Evolutionary conservation across 2,329 filamentous ascomycete species (phyloP), one percentile per base, ranked within the genome.

Genomic region (Fusarium newnesense): DNA sequence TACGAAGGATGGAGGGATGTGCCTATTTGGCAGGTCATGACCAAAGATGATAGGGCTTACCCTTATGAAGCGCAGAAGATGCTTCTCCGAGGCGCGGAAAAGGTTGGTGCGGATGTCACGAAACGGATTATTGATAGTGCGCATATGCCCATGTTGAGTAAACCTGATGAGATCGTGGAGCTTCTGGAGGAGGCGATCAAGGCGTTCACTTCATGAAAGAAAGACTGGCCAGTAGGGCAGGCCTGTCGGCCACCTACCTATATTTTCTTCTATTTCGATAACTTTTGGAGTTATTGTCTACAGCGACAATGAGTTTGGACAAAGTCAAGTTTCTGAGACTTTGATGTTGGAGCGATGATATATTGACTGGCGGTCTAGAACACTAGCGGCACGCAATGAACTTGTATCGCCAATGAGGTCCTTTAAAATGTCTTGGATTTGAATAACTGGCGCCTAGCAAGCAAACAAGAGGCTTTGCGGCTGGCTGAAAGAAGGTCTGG

Each of bases 71-170:
- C 76, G 24, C 86, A 87, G 72, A 75, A 79, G 62, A 76, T 83
- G 71, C 57, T 76, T 37, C 80, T 85, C 0, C 78, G 82, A 3
- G 79, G 80, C 69, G 85, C 84, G 11, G 81, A 78, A 75, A 80
- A 77, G 12, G 76, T 81, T 72, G 83, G 84, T 0, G 81, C 70
- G 0, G 69, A 73, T 43, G 74, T 87, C 3, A 80, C 79, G 67
- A 75, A 82, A 32, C 71, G 83, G 9, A 84, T 87, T 77, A 64
- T 88, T 47, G 68, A 75, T 43, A 84, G 80, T n/a, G 83, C 85
- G 26, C 86, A 88, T 77, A 87, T 84, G 16, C 85, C 85, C 1
- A 85, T 88, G 76, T 64, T 88, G 73, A 87, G 86, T 74, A 78
- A 76, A 69, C 84, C 85, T 1, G 75, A 80, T 6, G 82, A 83